Evolutionary conservation across 371 early-diverging fungal genomes (phyloP), one percentile per base, ranked within the genome.

Genomic region (Mucor lusitanicus): DNA sequence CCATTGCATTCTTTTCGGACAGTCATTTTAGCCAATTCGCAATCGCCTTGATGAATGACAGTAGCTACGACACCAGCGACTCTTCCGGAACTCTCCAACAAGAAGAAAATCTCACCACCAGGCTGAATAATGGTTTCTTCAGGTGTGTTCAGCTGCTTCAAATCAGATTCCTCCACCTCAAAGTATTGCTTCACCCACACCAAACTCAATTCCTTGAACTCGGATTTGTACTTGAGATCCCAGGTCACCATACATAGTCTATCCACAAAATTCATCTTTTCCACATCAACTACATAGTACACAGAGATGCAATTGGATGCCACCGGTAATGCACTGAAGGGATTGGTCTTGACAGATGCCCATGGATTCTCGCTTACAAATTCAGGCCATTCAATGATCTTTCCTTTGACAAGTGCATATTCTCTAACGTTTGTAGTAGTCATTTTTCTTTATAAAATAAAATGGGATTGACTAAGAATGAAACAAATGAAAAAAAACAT

Each of bases 1-100:
- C 71, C 71, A 15, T 55, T 64, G n/a, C 62, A 65, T 30, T 61
- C 63, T 3, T 71, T 61, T 30, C 50, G 48, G 3, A 74, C 64
- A 5, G 69, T 55, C 69, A 74, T 71, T 23, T 71, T 71, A 0
- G 65, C 63, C 11, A 71, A 60, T 65, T 74, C 71, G 42, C 62
- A 68, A 13, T 32, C 32, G 3, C 71, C 71, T 3, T 66, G 23
- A 33, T 71, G 65, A 17, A 74, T 40, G 13, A 71, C 57, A 65
- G 67, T 62, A 17, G 75, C 68, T 25, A 68, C 64, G 11, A 65
- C 65, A 21, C 71, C 75, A 5, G 58, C 61, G 15, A 71, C 66
- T 12, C 33, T 37, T 13, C 56, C 57, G 11, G 30, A 39, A 8
- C 28, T 30, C 15, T 56, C 44, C 9, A 73, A 3, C 8, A 67